phyloP scores from a whole-genome alignment of 1,284 basidiomycete species.

The Cystobasidiaceae sp. region DNA sequence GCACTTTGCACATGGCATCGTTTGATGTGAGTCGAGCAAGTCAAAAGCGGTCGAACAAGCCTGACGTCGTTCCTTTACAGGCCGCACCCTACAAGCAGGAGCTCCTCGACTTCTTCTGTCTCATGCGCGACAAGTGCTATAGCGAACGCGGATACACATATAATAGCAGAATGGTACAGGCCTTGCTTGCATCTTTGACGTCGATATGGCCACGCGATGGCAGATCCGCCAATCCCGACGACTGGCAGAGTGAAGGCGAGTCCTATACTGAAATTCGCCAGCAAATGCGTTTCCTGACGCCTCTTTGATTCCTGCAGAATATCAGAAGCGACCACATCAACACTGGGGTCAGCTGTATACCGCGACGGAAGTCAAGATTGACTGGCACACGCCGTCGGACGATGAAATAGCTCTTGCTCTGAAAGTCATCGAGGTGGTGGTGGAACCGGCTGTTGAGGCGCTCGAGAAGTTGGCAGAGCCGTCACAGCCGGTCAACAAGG shows the following conservation, averaged over 20 bases:
- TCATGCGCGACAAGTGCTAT: slow-evolving; percentile 73
- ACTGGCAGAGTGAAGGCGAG: slow-evolving; percentile 70
- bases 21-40: slow-evolving; percentile 52
- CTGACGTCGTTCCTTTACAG: slow-evolving; percentile 47
- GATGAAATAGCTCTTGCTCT: slow-evolving; percentile 78
- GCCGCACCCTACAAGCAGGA: slow-evolving; percentile 65
- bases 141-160: slow-evolving; percentile 85
- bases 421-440: slow-evolving; percentile 67
- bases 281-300: neutral
- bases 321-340: slow-evolving; percentile 46
- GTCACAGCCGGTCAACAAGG: slow-evolving; percentile 52
- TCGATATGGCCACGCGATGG: slow-evolving; percentile 75
- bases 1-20: slow-evolving; percentile 69
- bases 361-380: slow-evolving; percentile 69
- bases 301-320: slow-evolving; percentile 27
- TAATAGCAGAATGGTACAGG: slow-evolving; percentile 71
- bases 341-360: slow-evolving; percentile 59
- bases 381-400: slow-evolving; percentile 77
- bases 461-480: slow-evolving; percentile 53
- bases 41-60: neutral
- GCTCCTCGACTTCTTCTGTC: slow-evolving; percentile 62
- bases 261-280: neutral
- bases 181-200: slow-evolving; percentile 69
- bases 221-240: slow-evolving; percentile 75
- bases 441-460: slow-evolving; percentile 61